Base-by-base conservation (phyloP, 371 early-diverging fungal genomes). In the Lichtheimia corymbifera region DNA sequence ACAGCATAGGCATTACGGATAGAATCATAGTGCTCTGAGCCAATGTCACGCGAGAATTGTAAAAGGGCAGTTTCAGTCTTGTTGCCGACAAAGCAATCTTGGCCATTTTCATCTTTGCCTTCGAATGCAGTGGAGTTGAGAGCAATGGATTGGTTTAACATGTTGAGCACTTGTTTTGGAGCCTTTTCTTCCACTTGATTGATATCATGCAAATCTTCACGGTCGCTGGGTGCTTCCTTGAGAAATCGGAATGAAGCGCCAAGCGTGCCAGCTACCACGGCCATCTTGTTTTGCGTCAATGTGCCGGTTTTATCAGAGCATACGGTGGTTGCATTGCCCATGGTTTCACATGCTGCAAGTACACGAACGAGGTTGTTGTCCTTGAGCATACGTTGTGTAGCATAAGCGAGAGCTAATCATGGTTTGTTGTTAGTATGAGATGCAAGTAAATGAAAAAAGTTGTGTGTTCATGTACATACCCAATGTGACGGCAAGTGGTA, bases 231-330 rank as follows among this genome's bases (percentile, higher is more conserved):
- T 5, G 64, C 63, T 1, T 78, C 73, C 50, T 79, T 71, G 53
- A 63, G 45, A 45, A 72, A 73, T 15, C 77, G 61, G 51, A 74
- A 71, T 4, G 76, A 80, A 14, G 71, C 72, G 20, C 89, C 87
- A 12, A 89, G 62, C 0, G 83, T 82, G 14, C 86, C 90, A 17
- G 84, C 86, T 1, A 94, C 95, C 5, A 94, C 90, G 0, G 93
- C 90, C 95, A 96, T 95, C 44, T 87, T 84, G 80, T 96, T 95
- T 65, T 91, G 90, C 0, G 95, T 95, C 44, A 95, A 72, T 5
- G 95, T 95, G 25, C 95, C 95, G 3, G 95, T 94, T 72, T 95
- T 94, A 75, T 96, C 95, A 35, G 92, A 91, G 71, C 95, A 95
- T 12, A 97, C 82, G 3, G 92, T 92, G 20, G 95, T 95, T 7